A percentile compares a stretch with the other conserved stretches of the same genome.
These are phyloP conservation scores for Urtica urens DNA, from an alignment of 306 rosid genomes.

Conservation along the genomic window DNA sequence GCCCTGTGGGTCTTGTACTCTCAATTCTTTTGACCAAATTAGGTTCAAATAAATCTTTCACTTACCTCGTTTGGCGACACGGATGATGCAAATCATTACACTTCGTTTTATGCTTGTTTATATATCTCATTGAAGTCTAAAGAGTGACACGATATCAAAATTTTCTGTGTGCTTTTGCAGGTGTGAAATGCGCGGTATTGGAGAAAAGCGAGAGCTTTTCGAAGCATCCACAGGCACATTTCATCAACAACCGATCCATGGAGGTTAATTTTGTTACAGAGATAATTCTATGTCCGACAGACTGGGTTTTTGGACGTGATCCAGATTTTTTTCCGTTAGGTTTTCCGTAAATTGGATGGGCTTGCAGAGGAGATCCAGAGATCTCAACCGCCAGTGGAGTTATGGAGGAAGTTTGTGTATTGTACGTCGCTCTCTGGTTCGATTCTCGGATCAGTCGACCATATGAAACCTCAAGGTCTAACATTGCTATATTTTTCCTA, in stretches of 20 bases:
- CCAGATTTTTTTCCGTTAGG: conserved; percentile 31
- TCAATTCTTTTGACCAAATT: conserved; percentile 69
- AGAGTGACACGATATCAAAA: not conserved
- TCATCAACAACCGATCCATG: conserved; percentile 91
- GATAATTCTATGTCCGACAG: conserved; percentile 2
- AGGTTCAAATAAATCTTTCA: too few species aligned
- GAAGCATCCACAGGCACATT: conserved; percentile 76
- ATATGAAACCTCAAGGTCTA: conserved; percentile 91
- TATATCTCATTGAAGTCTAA: not conserved
- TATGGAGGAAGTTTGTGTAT: conserved; percentile 89
- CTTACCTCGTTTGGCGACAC: too few species aligned
- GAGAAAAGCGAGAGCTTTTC: conserved; percentile 54
- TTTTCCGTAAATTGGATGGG: conserved; percentile 78
- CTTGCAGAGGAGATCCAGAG: conserved; percentile 80
- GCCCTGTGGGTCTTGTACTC: conserved; percentile 87
- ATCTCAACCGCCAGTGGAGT: conserved; percentile 81
- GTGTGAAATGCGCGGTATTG: conserved; percentile 65
- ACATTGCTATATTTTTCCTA: conserved; percentile 7
- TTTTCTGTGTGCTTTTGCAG: conserved; percentile 20
- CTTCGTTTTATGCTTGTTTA: not conserved
- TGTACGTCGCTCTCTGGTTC: conserved; percentile 85
- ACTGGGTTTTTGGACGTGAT: conserved; percentile 12
- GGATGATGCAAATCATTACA: not conserved
- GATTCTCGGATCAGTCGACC: conserved; percentile 86
- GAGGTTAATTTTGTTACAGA: conserved; percentile 45